Percentiles rank a stretch among this genome's conserved stretches.
phyloP scores from a whole-genome alignment of 179 eudicot species.

The Nepenthes alata region DNA sequence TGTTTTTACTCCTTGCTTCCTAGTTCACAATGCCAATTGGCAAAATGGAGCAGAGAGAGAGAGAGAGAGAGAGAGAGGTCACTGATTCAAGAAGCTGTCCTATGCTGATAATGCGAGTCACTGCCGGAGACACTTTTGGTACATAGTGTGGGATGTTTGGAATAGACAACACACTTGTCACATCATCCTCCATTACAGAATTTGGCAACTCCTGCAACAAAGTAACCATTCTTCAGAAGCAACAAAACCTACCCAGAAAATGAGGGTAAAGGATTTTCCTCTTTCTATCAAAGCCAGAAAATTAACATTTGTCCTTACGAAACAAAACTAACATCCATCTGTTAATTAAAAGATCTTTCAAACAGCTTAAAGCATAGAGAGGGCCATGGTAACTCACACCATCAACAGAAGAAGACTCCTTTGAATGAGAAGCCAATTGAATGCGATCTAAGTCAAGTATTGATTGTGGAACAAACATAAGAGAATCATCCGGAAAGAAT shows the following conservation, averaged over 20 bases:
- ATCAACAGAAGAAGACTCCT: constrained; percentile 51
- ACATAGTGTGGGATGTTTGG: constrained; percentile 40
- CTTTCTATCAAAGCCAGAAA: no score
- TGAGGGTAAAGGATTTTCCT: no score
- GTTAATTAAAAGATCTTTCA: neutral
- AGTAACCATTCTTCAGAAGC: neutral
- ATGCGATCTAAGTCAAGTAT: constrained; percentile 43
- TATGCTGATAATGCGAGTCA: constrained; percentile 63
- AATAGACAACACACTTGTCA: constrained; percentile 46
- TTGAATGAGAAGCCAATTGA: constrained; percentile 31
- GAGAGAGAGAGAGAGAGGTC: constrained; percentile 9
- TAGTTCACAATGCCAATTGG: no score
- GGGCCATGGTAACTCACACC: constrained; percentile 28
- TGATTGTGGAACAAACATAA: constrained; percentile 61
- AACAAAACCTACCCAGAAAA: neutral
- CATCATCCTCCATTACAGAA: constrained; percentile 63
- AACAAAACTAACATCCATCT: neutral
- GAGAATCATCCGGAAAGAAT: constrained; percentile 76
- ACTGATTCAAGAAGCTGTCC: constrained; percentile 95
- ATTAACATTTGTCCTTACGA: neutral
- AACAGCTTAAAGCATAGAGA: constrained; percentile 2
- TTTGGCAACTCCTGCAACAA: constrained; percentile 60
- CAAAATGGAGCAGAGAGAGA: neutral
- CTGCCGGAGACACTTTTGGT: constrained; percentile 33
- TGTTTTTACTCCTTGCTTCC: no score